Base-by-base conservation (phyloP, 345 rosid genomes). In the Excoecaria cochinchinensis region DNA sequence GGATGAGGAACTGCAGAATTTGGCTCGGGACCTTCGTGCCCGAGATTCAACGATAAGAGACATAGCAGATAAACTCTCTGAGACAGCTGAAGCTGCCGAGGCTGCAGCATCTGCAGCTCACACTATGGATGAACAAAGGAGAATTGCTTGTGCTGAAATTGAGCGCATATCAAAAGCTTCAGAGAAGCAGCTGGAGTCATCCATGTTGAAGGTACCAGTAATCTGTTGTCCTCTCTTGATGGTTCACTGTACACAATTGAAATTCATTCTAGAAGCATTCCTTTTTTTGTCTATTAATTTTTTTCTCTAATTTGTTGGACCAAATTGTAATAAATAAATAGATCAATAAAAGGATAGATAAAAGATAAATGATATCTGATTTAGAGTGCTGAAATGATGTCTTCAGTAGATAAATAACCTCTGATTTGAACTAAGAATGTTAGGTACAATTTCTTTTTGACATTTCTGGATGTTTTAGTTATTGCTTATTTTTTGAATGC, bases 31-130 rank as follows among this genome's bases (percentile, higher is more conserved):
- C 60, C 76, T 95, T 77, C 97, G 98, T 76, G 92, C 99, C 58
- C 91, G 91, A 47, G 98, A 95, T 85, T 90, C 96, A 73, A 93
- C 86, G 38, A 95, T 96, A 68, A 96, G 85, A 77, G 95, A 93
- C 47, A 89, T 93, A 77, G 99, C 97, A 31, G 97, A 93, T 24
- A 93, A 90, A 81, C 85, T 96, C 52, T 78, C 97, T 40, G 98
- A 92, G 86, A 93, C 99, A 5, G 97, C 99, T 72, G 99, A 96
- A 85, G 98, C 99, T 79, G 98, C 98, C 70, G 97, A 93, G 84
- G 89, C 89, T 81, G 99, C 99, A 10, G 99, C 99, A 64, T 83
- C 92, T 76, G 97, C 99, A 22, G 97, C 98, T 68, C 92, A 88
- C 74, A 79, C 87, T 16, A 92, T 96, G 95, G 98, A 93, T 84